Conservation (phyloP, 208 protist genomes). For the Endotrypanum monterogeii region DNA sequence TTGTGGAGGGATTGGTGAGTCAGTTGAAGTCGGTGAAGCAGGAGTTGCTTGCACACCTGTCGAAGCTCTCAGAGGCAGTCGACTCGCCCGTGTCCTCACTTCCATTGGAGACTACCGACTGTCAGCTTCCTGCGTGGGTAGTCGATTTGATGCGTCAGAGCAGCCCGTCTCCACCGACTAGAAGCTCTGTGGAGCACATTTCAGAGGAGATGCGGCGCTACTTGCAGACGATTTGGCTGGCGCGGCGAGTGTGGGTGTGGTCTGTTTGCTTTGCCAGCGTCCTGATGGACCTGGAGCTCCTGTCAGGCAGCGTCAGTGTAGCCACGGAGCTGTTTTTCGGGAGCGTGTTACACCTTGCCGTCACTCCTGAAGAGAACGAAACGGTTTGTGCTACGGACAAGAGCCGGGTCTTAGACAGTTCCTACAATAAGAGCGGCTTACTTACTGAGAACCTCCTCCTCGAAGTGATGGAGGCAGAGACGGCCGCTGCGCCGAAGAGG, state of each 20-base stretch:
- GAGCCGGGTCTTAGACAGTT: background rate
- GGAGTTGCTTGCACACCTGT: constrained; percentile 55
- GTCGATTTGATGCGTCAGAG: background rate
- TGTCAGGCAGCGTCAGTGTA: constrained; percentile 55
- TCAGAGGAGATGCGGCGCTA: constrained; percentile 11
- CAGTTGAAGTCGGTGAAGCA: constrained; percentile 78
- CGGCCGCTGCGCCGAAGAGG: background rate
- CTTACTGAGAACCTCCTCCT: constrained; percentile 17
- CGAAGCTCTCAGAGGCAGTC: constrained; percentile 1
- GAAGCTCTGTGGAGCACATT: background rate
- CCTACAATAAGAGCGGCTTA: constrained; percentile 9
- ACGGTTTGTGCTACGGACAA: background rate
- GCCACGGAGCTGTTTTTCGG: constrained; percentile 36
- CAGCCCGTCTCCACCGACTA: too few species aligned
- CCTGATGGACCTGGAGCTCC: constrained; percentile 62
- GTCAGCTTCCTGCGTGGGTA: constrained; percentile 8
- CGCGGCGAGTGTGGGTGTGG: constrained; percentile 64
- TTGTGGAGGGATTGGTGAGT: constrained; percentile 35
- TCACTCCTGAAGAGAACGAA: background rate
- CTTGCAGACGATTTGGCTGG: constrained; percentile 25
- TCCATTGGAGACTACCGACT: background rate
- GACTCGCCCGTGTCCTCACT: too few species aligned
- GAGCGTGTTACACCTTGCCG: background rate
- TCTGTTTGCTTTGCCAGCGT: constrained; percentile 44
- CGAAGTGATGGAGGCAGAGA: background rate